Conservation (phyloP, 2,329 filamentous ascomycete genomes). For the Didymella sp. region DNA sequence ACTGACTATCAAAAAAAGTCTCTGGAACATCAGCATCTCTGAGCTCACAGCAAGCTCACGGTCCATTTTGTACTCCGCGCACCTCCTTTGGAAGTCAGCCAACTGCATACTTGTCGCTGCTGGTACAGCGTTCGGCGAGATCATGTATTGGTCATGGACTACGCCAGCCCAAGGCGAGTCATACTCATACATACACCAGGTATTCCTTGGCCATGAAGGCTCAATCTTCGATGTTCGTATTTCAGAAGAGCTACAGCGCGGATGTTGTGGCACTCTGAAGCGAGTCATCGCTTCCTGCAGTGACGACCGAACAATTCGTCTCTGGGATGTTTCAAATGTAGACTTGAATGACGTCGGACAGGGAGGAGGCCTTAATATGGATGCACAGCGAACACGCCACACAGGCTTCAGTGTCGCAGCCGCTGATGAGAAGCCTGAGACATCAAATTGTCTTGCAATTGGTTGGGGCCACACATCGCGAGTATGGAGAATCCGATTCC, state of each 20-base stretch:
- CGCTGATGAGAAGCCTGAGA: slow-evolving; percentile 32
- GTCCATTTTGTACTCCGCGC: slow-evolving; percentile 87
- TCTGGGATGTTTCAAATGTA: slow-evolving; percentile 80
- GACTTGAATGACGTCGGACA: slow-evolving; percentile 30
- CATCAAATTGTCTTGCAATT: slow-evolving; percentile 63
- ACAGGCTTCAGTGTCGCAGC: slow-evolving; percentile 54
- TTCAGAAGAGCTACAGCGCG: slow-evolving; percentile 55
- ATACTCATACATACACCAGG: slow-evolving; percentile 57
- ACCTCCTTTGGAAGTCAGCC: slow-evolving; percentile 67
- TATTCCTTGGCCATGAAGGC: slow-evolving; percentile 78
- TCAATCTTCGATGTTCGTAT: slow-evolving; percentile 92
- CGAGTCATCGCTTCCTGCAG: slow-evolving; percentile 89
- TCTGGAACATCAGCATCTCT: slow-evolving; percentile 50
- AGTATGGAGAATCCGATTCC: slow-evolving; percentile 85
- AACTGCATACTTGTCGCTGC: slow-evolving; percentile 76
- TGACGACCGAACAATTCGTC: slow-evolving; percentile 85
- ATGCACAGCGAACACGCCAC: slow-evolving; percentile 43
- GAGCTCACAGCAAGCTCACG: slow-evolving; percentile 70
- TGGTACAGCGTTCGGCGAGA: slow-evolving; percentile 93
- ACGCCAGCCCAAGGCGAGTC: slow-evolving; percentile 33
- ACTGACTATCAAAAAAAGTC: slow-evolving; percentile 16
- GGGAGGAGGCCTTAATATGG: slow-evolving; percentile 25
- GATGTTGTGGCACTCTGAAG: slow-evolving; percentile 49
- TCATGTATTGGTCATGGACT: slow-evolving; percentile 83
- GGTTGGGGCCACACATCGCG: slow-evolving; percentile 87